phyloP scores from a whole-genome alignment of 2,329 filamentous ascomycete species.

The Laburnicola sp. region DNA sequence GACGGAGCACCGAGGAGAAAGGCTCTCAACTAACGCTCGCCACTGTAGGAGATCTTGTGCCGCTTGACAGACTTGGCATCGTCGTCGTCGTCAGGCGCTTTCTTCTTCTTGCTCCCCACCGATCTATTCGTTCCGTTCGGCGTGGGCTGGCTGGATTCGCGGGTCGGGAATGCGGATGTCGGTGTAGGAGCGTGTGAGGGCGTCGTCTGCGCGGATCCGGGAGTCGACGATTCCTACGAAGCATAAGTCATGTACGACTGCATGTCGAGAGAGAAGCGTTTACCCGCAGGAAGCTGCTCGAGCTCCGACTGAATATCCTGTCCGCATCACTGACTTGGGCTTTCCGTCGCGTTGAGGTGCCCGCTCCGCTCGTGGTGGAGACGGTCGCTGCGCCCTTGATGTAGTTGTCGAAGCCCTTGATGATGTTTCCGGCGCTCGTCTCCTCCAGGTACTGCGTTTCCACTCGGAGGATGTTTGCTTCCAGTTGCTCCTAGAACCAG shows the following conservation, averaged over 20 bases:
- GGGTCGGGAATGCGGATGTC: constrained; percentile 51
- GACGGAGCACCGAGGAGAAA: background rate
- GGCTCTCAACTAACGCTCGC: constrained; percentile 43
- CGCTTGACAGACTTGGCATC: constrained; percentile 52
- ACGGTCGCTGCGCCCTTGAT: constrained; percentile 80
- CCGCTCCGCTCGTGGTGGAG: constrained; percentile 50
- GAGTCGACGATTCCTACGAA: constrained; percentile 44
- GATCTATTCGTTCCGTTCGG: constrained; percentile 43
- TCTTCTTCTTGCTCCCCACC: constrained; percentile 52
- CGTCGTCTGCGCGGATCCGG: constrained; percentile 45
- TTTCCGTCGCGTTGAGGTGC: constrained; percentile 59
- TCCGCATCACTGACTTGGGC: constrained; percentile 68
- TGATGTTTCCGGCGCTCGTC: constrained; percentile 84
- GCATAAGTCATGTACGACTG: constrained; percentile 17
- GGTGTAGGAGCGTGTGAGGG: constrained; percentile 55
- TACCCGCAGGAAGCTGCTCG: constrained; percentile 45
- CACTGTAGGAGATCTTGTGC: constrained; percentile 55
- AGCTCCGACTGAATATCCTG: constrained; percentile 65
- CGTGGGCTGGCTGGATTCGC: constrained; percentile 51
- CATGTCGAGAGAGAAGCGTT: constrained; percentile 3
- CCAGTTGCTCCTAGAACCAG: constrained; percentile 57
- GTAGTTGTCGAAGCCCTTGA: constrained; percentile 97
- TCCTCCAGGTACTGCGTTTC: constrained; percentile 90
- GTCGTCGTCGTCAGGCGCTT: constrained; percentile 52
- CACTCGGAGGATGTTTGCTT: constrained; percentile 81